Evolutionary conservation across 2,329 filamentous ascomycete species (phyloP).

Genomic region (Cladosporium sphaerospermum): DNA sequence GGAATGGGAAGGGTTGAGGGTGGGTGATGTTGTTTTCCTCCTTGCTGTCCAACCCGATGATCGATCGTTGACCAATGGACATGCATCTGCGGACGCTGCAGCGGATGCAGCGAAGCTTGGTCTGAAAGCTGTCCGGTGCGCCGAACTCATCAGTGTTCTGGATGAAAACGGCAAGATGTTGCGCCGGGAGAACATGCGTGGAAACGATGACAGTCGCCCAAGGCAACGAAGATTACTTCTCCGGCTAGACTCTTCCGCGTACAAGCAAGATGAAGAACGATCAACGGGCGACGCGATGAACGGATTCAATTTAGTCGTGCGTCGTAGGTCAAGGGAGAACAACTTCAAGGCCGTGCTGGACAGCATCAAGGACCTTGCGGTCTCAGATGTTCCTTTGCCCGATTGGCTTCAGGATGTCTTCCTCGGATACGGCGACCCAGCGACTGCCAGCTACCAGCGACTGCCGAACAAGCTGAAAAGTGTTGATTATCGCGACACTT

Average conservation of each 20-base stretch:
- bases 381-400: constrained; percentile 79
- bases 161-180: constrained; percentile 76
- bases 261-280: constrained; percentile 67
- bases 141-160: constrained; percentile 77
- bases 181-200: constrained; percentile 47
- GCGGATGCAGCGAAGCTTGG: constrained; percentile 53
- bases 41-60: constrained; percentile 64
- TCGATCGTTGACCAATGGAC: constrained; percentile 49
- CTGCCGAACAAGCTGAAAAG: constrained; percentile 69
- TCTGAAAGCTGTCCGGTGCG: constrained; percentile 67
- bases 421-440: constrained; percentile 90
- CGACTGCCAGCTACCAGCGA: constrained; percentile 78
- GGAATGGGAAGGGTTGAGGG: constrained; percentile 85
- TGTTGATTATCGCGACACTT: constrained; percentile 89
- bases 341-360: constrained; percentile 94
- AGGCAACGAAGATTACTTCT: constrained; percentile 66
- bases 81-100: constrained; percentile 40
- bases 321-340: constrained; percentile 81
- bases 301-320: constrained; percentile 75
- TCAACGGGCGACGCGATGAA: constrained; percentile 72
- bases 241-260: constrained; percentile 72
- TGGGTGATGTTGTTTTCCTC: constrained; percentile 86
- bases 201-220: constrained; percentile 56
- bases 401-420: constrained; percentile 96
- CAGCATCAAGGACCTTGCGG: constrained; percentile 77